phyloP scores from a whole-genome alignment of 768 basidiomycete species.

The Boletus huronensis region DNA sequence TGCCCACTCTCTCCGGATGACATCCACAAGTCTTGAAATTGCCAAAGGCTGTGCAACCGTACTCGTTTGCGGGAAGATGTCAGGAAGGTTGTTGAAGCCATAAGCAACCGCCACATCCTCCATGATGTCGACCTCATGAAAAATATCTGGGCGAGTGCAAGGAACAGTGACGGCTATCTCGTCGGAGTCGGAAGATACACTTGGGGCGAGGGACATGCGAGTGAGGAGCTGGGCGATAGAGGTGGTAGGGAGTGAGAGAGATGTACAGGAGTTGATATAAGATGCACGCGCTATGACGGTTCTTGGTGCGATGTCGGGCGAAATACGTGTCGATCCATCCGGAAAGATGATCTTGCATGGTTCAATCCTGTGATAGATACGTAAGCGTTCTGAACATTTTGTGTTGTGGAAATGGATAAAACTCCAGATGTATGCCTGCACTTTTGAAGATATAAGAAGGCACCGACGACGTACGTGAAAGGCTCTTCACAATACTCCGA shows the following conservation, averaged over 20 bases:
- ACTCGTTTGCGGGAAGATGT: slow-evolving; percentile 88
- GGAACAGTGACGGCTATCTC: slow-evolving; percentile 77
- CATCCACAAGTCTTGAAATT: slow-evolving; percentile 86
- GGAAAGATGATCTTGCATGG: slow-evolving; percentile 83
- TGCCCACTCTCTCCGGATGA: slow-evolving; percentile 88
- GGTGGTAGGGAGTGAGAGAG: slow-evolving; percentile 61
- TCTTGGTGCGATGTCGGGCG: slow-evolving; percentile 77
- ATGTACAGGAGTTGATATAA: slow-evolving; percentile 96
- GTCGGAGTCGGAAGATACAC: slow-evolving; percentile 50
- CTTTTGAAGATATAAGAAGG: background rate
- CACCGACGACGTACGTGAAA: slow-evolving; percentile 65
- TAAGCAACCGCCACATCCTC: slow-evolving; percentile 98
- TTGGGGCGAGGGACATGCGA: slow-evolving; percentile 75
- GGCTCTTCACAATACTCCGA: slow-evolving; percentile 92
- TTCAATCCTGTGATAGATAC: slow-evolving; percentile 63
- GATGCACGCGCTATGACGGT: slow-evolving; percentile 73
- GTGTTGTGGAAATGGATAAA: background rate
- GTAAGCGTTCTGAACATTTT: background rate
- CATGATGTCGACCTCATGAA: slow-evolving; percentile 98
- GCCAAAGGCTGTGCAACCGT: slow-evolving; percentile 92
- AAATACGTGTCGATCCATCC: slow-evolving; percentile 70
- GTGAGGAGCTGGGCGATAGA: slow-evolving; percentile 71
- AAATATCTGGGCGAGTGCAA: slow-evolving; percentile 94
- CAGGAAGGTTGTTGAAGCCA: slow-evolving; percentile 94
- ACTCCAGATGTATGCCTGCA: background rate